Evolutionary conservation across 768 basidiomycete genomes (phyloP), one percentile per base, ranked within the genome.

Genomic region (Mycena metata): DNA sequence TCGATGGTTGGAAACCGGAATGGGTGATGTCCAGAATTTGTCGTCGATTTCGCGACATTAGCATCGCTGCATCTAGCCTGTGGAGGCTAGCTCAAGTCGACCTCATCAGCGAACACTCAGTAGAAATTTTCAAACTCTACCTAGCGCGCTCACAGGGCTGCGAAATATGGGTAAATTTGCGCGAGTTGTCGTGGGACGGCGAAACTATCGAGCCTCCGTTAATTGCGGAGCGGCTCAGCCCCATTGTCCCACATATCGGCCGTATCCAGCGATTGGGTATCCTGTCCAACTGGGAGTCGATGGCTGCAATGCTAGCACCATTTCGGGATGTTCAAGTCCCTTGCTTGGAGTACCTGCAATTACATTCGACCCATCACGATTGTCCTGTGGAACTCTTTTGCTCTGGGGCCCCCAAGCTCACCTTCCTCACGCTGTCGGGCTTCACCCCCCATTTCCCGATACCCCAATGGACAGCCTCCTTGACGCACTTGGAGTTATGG

Each of bases 381-480:
- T 39, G 39, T 39, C 39, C n/a, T 21, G 19, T 49, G 8, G 23
- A 64, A 12, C 9, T 64, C 2, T 64, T 56, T 17, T 19, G 21
- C 0, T 26, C 39, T 0, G 52, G 54, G 5, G 30, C 63, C n/a
- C 45, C 39, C 39, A 39, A 39, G 15, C 39, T 39, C 39, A 9
- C 39, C 11, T 39, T 39, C 11, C 2, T 39, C 2, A 15, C 10
- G 39, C 15, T 39, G 39, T 10, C 10, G 33, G 13, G 21, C 23
- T 41, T 43, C 21, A 36, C 33, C 30, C 50, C 15, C 9, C n/a
- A 6, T 0, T 41, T 30, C 15, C 55, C 63, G 43, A 16, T 54
- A 17, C 63, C 63, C 5, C 46, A 21, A 15, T 66, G 64, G 64
- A 33, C 49, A 7, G 11, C 30, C 30, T 33, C 57, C 26, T 39